Base-by-base conservation (phyloP, 2,329 filamentous ascomycete genomes). In the Hypoxylon sp. region DNA sequence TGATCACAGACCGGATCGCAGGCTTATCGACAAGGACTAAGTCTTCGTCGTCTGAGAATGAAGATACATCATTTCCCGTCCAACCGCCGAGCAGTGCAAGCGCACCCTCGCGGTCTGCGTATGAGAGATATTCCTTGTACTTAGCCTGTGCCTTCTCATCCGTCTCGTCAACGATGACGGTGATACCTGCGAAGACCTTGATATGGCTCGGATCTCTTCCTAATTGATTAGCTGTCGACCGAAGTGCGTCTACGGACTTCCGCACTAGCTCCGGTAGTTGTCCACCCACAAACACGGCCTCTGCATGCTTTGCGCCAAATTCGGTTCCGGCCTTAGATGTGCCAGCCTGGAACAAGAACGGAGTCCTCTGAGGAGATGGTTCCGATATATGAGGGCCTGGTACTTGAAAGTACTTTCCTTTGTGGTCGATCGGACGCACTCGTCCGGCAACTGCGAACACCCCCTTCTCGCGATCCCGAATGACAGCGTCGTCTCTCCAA, bases 21-120 rank as follows among this genome's bases (percentile, higher is more conserved):
- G 81, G 80, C 0, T 85, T 86, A 63, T 90, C 85, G 5, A 81
- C 84, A 0, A 83, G 81, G 0, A 83, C 85, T 66, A 90, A 81
- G 5, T 87, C 85, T 69, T 89, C 82, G 60, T 90, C 88, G 0
- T 88, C 75, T 0, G 86, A 84, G 51, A 89, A 83, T 71, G 82
- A 82, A 3, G 84, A 86, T 9, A 90, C 80, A 71, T 90, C 87
- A 60, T 89, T 87, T 0, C 87, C 87, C 0, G 86, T 88, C 85
- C 85, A 88, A 0, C 86, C 86, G 39, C 82, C 84, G 66, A 88
- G 86, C 1, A 88, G 78, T 0, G 86, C 87, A 1, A 89, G 76
- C 0, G 85, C 86, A 0, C 86, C 87, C 11, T 86, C 79, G 0
- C 83, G 81, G 0, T 83, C 85, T 1, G 84, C 86, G 68, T 89